Percentiles rank a stretch among this genome's conserved stretches.
Conservation (phyloP, 306 rosid genomes). For the Aeschynomene evenia region DNA sequence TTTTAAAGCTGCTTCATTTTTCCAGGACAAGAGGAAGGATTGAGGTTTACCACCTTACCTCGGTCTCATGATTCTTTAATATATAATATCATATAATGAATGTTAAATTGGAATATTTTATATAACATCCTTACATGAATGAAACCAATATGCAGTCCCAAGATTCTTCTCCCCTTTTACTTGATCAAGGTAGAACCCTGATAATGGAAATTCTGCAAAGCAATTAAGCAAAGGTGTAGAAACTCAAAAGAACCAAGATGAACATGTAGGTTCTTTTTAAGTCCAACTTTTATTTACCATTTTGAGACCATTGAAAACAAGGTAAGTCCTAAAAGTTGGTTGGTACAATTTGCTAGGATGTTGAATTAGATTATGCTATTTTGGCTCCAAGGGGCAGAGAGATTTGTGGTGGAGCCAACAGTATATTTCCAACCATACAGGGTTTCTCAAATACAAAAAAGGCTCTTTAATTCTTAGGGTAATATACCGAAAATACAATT, state of each 20-base stretch:
- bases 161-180: slow-evolving; percentile 14
- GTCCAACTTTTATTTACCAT: slow-evolving; percentile 29
- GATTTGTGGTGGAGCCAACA: slow-evolving; percentile 29
- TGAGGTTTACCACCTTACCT: too few species aligned
- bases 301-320: slow-evolving; percentile 20
- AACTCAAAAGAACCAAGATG: slow-evolving; percentile 40
- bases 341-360: slow-evolving; percentile 25
- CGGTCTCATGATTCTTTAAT: too few species aligned
- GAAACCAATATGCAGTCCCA: background rate
- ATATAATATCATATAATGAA: too few species aligned
- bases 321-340: slow-evolving; percentile 41
- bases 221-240: background rate
- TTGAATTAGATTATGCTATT: slow-evolving; percentile 32
- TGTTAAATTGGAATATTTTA: too few species aligned
- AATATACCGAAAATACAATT: background rate
- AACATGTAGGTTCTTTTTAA: slow-evolving; percentile 32
- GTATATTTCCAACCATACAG: slow-evolving; percentile 36
- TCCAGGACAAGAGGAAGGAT: too few species aligned
- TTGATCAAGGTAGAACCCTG: slow-evolving; percentile 19
- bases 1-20: too few species aligned
- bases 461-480: background rate
- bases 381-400: slow-evolving; percentile 29
- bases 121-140: background rate
- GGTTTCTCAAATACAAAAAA: slow-evolving; percentile 5
- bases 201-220: slow-evolving; percentile 16